Percentiles rank a stretch among this genome's conserved stretches.
Conservation (phyloP, 495 filamentous ascomycete species). For the Filosporella fistucella region DNA sequence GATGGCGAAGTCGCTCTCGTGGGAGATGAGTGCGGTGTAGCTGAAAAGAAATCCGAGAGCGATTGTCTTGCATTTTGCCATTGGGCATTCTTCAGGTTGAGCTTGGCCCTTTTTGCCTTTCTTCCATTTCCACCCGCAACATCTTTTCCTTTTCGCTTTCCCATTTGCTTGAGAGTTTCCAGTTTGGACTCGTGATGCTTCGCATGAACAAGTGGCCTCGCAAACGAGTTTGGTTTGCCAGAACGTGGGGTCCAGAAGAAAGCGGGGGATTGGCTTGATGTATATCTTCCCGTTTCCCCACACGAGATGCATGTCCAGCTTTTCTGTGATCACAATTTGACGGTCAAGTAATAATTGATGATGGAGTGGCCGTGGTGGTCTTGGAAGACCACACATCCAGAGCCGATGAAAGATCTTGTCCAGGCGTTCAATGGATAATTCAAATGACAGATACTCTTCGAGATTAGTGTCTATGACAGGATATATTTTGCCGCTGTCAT, state of each 20-base stretch:
- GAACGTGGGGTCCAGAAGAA: constrained; percentile 38
- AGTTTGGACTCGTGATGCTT: too few species aligned
- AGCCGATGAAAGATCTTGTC: constrained; percentile 16
- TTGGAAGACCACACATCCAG: constrained; percentile 19
- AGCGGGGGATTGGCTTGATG: constrained; percentile 51
- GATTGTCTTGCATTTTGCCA: neutral
- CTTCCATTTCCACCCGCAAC: too few species aligned
- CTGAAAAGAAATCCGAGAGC: constrained; percentile 38
- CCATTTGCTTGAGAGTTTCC: too few species aligned
- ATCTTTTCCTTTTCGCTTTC: too few species aligned
- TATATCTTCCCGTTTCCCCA: constrained; percentile 45
- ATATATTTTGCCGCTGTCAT: too few species aligned
- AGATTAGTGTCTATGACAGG: too few species aligned
- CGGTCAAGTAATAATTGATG: constrained; percentile 35
- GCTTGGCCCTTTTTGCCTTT: neutral
- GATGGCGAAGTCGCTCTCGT: constrained; percentile 34
- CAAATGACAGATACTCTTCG: too few species aligned
- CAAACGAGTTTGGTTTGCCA: constrained; percentile 31
- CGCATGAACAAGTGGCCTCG: constrained; percentile 11
- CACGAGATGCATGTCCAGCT: constrained; percentile 47
- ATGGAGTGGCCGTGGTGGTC: constrained; percentile 32
- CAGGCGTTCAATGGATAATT: constrained; percentile 8
- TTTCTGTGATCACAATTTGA: constrained; percentile 40
- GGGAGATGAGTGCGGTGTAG: constrained; percentile 32
- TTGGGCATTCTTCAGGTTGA: neutral